Percentiles rank a stretch among this genome's conserved stretches.
phyloP scores from a whole-genome alignment of 192 early-diverging fungal genomes.

The Chytriomyces hyalinus region DNA sequence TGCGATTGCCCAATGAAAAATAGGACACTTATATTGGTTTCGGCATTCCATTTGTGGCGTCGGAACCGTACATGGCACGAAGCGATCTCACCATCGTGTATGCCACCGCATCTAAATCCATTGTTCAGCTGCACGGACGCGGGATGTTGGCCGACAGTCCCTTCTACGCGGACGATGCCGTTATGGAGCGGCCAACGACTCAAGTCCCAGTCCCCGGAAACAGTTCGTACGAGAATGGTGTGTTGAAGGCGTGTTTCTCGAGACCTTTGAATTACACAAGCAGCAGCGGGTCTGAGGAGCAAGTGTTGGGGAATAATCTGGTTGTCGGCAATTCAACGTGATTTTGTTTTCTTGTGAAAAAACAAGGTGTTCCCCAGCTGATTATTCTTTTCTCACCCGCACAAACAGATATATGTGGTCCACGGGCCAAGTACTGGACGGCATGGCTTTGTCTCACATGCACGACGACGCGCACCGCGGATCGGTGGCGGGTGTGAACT shows the following conservation, averaged over 20 bases:
- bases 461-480: neutral
- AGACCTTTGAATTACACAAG: no score
- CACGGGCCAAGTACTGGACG: conserved; percentile 1
- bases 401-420: conserved; percentile 3
- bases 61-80: conserved; percentile 10
- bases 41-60: conserved; percentile 8
- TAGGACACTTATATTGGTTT: conserved; percentile 21
- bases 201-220: neutral
- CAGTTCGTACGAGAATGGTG: neutral
- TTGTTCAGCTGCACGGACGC: neutral
- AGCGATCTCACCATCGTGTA: conserved; percentile 5
- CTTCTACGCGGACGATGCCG: no score
- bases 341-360: no score
- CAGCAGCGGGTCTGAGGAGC: no score
- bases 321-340: no score
- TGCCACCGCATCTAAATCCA: neutral
- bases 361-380: neutral
- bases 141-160: neutral
- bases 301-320: no score
- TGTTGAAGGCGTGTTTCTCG: neutral
- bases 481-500: neutral
- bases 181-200: neutral
- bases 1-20: no score
- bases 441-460: neutral
- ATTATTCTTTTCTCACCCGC: neutral